These are phyloP conservation scores for Metarhizium anisopliae DNA, from an alignment of 2,329 filamentous ascomycete species.

Conservation along the genomic window DNA sequence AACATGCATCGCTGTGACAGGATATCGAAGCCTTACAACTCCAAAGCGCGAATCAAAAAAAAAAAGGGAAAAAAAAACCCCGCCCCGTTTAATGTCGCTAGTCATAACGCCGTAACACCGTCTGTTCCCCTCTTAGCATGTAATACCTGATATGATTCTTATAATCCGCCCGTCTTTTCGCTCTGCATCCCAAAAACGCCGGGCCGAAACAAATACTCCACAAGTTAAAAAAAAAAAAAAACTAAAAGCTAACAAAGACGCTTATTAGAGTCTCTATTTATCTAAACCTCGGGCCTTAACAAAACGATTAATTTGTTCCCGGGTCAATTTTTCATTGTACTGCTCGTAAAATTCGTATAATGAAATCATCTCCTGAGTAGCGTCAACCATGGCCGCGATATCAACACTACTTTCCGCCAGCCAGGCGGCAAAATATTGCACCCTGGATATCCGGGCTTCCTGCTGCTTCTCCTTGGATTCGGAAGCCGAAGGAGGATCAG, in stretches of 20 bases:
- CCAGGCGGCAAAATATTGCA: slow-evolving; percentile 64
- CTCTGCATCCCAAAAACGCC: neutral
- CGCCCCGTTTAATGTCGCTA: neutral
- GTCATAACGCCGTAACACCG: neutral
- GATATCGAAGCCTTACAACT: neutral
- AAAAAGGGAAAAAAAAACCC: no score
- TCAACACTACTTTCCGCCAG: slow-evolving; percentile 80
- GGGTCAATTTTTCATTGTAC: slow-evolving; percentile 50
- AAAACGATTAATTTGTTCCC: slow-evolving; percentile 50
- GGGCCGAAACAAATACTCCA: no score
- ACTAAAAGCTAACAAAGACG: no score
- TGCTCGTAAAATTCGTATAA: slow-evolving; percentile 66
- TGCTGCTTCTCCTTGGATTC: slow-evolving; percentile 38
- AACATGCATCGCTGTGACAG: neutral
- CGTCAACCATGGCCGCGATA: slow-evolving; percentile 77
- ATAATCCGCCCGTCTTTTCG: neutral
- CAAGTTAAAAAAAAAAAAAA: neutral
- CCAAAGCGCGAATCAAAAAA: neutral
- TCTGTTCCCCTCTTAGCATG: neutral
- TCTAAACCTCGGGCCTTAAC: slow-evolving; percentile 49
- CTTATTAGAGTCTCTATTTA: slow-evolving; percentile 25
- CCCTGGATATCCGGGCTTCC: slow-evolving; percentile 52
- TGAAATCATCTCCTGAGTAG: slow-evolving; percentile 83
- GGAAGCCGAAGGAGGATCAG: slow-evolving; percentile 9
- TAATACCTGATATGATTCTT: neutral